Evolutionary conservation across 371 early-diverging fungal species (phyloP).

Genomic region (Rhizomucor pusillus): DNA sequence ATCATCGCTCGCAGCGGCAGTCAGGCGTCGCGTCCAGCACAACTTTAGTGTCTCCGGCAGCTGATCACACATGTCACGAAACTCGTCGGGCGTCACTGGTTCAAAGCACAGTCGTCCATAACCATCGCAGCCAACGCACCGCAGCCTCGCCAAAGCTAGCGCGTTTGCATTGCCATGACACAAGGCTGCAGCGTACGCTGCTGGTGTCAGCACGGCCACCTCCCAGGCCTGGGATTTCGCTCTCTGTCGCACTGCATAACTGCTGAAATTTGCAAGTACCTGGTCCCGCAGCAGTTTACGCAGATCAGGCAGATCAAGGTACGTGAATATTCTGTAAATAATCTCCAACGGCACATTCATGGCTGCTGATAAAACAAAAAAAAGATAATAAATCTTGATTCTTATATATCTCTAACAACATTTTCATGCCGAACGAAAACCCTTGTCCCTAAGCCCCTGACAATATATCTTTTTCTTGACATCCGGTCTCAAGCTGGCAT

Average conservation of each 20-base stretch:
- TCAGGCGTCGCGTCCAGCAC: conserved; percentile 6
- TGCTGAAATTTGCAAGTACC: conserved; percentile 2
- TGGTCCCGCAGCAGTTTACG: conserved; percentile 5
- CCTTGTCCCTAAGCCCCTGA: no score
- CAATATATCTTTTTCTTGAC: no score
- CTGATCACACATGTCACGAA: background rate
- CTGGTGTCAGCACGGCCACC: conserved; percentile 8
- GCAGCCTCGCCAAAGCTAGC: conserved; percentile 4
- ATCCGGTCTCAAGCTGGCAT: no score
- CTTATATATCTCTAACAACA: no score
- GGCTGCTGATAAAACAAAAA: no score
- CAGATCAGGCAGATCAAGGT: conserved; percentile 5
- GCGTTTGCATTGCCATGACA: conserved; percentile 8
- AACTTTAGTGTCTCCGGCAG: conserved; percentile 4
- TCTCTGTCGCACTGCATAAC: conserved; percentile 6
- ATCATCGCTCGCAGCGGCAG: no score
- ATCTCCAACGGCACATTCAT: conserved; percentile 10
- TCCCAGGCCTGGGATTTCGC: conserved; percentile 15
- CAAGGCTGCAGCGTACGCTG: conserved; percentile 9
- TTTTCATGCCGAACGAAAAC: no score
- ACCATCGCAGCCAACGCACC: conserved; percentile 10
- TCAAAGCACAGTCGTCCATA: conserved; percentile 3
- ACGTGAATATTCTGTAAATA: conserved; percentile 5
- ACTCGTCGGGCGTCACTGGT: background rate
- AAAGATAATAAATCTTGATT: no score